Conservation (phyloP, 805 yeast species). For the Pichia paraexigua region DNA sequence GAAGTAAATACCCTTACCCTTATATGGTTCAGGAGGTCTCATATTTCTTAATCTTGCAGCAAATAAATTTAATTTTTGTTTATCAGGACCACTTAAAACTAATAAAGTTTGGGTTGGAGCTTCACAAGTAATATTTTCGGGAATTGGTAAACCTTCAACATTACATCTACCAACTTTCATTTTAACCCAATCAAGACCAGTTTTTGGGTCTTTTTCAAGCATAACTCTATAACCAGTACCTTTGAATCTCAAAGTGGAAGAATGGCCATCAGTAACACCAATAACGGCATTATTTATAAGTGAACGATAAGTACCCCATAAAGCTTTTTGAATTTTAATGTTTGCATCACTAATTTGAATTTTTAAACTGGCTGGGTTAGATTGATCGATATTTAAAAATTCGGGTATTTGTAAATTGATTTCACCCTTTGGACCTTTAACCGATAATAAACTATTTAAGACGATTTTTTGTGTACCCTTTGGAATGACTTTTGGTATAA, state of each 20-base stretch:
- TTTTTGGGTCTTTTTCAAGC: constrained; percentile 43
- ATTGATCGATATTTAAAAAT: constrained; percentile 46
- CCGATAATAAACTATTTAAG: constrained; percentile 49
- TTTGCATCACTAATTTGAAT: constrained; percentile 46
- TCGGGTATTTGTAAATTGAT: constrained; percentile 61
- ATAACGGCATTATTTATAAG: constrained; percentile 65
- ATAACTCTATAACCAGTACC: constrained; percentile 97
- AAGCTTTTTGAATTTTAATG: constrained; percentile 64
- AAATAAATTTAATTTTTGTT: constrained; percentile 77
- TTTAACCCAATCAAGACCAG: constrained; percentile 49
- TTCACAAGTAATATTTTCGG: constrained; percentile 63
- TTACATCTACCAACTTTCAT: constrained; percentile 86
- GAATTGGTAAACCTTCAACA: constrained; percentile 68
- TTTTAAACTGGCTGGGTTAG: constrained; percentile 8
- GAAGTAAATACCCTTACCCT: constrained; percentile 94
- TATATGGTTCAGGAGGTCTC: constrained; percentile 97
- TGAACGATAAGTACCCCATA: constrained; percentile 94
- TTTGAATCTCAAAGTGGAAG: constrained; percentile 76
- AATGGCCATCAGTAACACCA: constrained; percentile 92
- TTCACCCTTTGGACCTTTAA: constrained; percentile 74
- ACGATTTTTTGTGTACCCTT: constrained; percentile 56
- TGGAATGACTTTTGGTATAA: constrained; percentile 50
- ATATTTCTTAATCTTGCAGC: constrained; percentile 82
- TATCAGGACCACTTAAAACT: constrained; percentile 78
- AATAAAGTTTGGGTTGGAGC: constrained; percentile 83